These are phyloP conservation scores for Pythium sukuiense DNA, from an alignment of 352 stramenopile species.

Conservation along the genomic window DNA sequence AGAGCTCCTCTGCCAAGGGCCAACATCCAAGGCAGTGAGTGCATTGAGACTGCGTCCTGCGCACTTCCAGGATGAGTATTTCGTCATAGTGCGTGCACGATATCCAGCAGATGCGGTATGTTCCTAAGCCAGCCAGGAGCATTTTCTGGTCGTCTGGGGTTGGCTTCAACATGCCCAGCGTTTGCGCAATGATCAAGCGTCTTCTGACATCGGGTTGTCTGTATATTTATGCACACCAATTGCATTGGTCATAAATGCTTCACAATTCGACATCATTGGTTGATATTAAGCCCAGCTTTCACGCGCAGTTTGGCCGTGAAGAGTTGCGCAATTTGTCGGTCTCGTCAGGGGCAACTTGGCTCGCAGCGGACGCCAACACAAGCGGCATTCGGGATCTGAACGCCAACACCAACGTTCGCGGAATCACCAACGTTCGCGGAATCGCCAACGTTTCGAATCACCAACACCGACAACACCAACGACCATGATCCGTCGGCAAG, in stretches of 20 bases:
- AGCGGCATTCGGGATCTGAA: slow-evolving; percentile 6
- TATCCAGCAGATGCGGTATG: too few species aligned
- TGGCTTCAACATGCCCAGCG: slow-evolving; percentile 27
- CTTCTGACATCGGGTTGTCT: slow-evolving; percentile 16
- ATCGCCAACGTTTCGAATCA: slow-evolving; percentile 12
- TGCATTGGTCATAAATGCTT: slow-evolving; percentile 17
- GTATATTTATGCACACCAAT: not conserved
- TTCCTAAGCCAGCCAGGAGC: slow-evolving; percentile 12
- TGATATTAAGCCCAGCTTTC: not conserved
- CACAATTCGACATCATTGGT: slow-evolving; percentile 9
- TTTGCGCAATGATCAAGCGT: slow-evolving; percentile 23
- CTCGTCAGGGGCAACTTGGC: not conserved
- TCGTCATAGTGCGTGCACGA: too few species aligned
- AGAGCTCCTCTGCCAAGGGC: too few species aligned
- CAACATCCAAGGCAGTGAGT: too few species aligned
- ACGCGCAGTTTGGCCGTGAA: not conserved
- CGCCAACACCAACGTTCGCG: slow-evolving; percentile 6
- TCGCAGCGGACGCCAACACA: not conserved
- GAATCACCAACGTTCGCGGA: slow-evolving; percentile 11
- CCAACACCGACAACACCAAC: slow-evolving; percentile 1
- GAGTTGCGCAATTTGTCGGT: slow-evolving; percentile 27
- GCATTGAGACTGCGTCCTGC: too few species aligned
- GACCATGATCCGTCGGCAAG: slow-evolving; percentile 26
- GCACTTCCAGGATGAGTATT: too few species aligned
- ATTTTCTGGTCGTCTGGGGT: slow-evolving; percentile 12